phyloP scores from a whole-genome alignment of 768 basidiomycete species.

The Steccherinum ochraceum region DNA sequence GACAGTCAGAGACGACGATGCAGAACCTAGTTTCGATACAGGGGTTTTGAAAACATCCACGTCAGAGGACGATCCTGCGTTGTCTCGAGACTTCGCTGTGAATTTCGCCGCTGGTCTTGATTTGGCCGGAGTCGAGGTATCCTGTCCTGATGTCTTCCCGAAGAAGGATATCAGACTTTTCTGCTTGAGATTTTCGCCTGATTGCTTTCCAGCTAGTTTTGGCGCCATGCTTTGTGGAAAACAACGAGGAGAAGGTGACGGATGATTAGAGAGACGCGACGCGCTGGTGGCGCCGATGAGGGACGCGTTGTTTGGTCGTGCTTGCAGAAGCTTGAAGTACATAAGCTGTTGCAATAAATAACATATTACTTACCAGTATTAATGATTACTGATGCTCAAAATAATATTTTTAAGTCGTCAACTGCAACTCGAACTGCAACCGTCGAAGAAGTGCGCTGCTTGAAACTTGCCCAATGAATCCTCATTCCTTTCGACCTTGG shows the following conservation, averaged over 20 bases:
- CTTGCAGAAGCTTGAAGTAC: too few relatives aligned
- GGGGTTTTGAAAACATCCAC: constrained; percentile 14
- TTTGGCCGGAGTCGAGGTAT: not conserved
- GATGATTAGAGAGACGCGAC: not conserved
- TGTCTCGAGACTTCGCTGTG: not conserved
- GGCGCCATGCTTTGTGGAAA: not conserved
- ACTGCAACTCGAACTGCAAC: too few relatives aligned
- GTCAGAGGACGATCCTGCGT: constrained; percentile 13
- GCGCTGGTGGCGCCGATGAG: not conserved
- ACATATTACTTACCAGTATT: too few relatives aligned
- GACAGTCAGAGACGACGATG: constrained; percentile 31
- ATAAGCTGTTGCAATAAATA: too few relatives aligned
- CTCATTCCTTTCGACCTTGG: too few relatives aligned
- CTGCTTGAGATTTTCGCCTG: constrained; percentile 43
- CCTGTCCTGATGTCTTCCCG: constrained; percentile 18
- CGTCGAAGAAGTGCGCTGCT: too few relatives aligned
- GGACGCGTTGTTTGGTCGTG: not conserved
- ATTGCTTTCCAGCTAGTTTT: not conserved
- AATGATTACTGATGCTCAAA: too few relatives aligned
- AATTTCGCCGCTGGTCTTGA: not conserved
- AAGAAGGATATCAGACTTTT: constrained; percentile 74
- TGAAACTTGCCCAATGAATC: too few relatives aligned
- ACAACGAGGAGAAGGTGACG: not conserved
- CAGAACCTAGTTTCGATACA: constrained; percentile 13
- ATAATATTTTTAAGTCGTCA: too few relatives aligned